Evolutionary conservation across 306 rosid genomes (phyloP), one percentile per base, ranked within the genome.

Genomic region (Dalbergia cochinchinensis): DNA sequence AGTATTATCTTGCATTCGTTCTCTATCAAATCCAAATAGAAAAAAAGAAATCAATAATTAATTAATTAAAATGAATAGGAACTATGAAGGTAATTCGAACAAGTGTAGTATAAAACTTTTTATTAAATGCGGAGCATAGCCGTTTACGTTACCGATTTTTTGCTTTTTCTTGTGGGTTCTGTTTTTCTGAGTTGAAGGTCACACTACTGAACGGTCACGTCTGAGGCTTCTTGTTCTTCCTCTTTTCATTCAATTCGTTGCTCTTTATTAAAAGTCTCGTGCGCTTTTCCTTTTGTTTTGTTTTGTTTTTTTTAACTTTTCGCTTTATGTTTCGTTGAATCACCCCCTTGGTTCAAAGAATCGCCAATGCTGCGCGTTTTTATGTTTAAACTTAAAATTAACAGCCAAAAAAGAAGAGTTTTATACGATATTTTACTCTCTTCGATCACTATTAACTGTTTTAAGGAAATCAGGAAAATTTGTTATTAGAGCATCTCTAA

Each of bases 201-300:
- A 74, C 47, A 13, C 14, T 8, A 18, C 45, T 42, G 47, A 51
- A 64, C 47, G 26, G 74, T 69, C 85, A 82, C 74, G 7, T 83
- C 79, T 72, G 61, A 69, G 34, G 34, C 53, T 8, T 63, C 65
- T 65, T 64, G 8, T 54, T 18, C 42, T 72, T 71, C 61, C 15
- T 48, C 31, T 14, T 11, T 47, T 72, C 51, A 22, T 10, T 71
- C 68, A 6, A 34, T 63, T 77, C 75, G 26, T 55, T 54, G n/a
- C 74, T 11, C 78, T 82, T 77, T 77, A 53, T 82, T 76, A 67
- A 76, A 82, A 76, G 78, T 47, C 65, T 62, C 65, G 69, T 14
- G 18, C 61, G 20, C 74, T 65, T 65, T 76, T 39, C 33, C 67
- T 76, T 76, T 82, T 50, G 12, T 47, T n/a, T n/a, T n/a, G n/a